Conservation (phyloP, 2,329 filamentous ascomycete species). For the Trichocomaceae sp. region DNA sequence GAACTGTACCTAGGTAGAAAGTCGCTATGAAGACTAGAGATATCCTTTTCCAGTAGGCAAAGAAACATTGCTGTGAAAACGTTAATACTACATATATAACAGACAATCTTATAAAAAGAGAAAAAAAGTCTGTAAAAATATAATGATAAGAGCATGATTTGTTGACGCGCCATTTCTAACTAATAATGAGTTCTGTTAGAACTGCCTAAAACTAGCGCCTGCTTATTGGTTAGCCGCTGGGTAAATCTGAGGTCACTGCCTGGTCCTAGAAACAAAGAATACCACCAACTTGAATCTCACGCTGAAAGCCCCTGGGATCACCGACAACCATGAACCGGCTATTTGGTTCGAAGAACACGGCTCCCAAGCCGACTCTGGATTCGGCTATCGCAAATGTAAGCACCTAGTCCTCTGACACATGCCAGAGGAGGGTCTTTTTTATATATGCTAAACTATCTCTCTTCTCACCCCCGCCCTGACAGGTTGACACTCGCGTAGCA, state of each 20-base stretch:
- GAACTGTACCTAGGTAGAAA: too few species aligned
- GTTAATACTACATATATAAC: too few species aligned
- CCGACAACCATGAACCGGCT: constrained; percentile 72
- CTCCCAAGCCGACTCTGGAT: constrained; percentile 82
- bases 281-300: neutral
- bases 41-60: too few species aligned
- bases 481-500: constrained; percentile 75
- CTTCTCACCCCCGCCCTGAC: neutral
- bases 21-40: too few species aligned
- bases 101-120: too few species aligned
- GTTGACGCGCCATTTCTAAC: too few species aligned
- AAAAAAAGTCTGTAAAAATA: too few species aligned
- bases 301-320: neutral
- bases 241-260: neutral
- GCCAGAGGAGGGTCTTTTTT: neutral
- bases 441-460: constrained; percentile 14
- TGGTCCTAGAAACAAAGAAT: neutral
- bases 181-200: too few species aligned
- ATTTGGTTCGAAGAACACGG: constrained; percentile 80
- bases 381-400: constrained; percentile 72
- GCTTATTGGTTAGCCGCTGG: too few species aligned
- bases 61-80: too few species aligned
- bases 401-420: constrained; percentile 4
- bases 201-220: too few species aligned
- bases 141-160: too few species aligned